Evolutionary conservation across 352 stramenopile species (phyloP).

Genomic region (Plasmopara halstedii): DNA sequence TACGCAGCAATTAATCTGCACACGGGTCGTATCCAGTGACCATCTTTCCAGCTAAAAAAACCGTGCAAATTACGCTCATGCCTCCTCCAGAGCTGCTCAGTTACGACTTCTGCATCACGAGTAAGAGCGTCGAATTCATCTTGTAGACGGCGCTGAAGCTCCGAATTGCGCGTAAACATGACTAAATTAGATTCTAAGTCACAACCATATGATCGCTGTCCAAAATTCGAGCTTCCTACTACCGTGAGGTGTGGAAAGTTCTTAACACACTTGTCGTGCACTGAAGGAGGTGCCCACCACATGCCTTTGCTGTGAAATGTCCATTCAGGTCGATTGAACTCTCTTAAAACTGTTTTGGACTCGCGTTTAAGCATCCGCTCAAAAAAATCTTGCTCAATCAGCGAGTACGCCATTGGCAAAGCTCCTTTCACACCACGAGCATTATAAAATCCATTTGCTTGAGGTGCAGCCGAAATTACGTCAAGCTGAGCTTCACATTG

Average conservation of each 20-base stretch:
- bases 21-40: slow-evolving; percentile 69
- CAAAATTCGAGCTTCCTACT: slow-evolving; percentile 76
- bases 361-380: slow-evolving; percentile 31
- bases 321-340: slow-evolving; percentile 61
- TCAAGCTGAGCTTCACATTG: slow-evolving; percentile 37
- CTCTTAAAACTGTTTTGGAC: slow-evolving; percentile 42
- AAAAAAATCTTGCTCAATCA: slow-evolving; percentile 80
- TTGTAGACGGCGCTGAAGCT: slow-evolving; percentile 37
- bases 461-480: slow-evolving; percentile 55
- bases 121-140: slow-evolving; percentile 49
- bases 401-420: slow-evolving; percentile 71
- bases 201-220: slow-evolving; percentile 62
- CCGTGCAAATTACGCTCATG: slow-evolving; percentile 46
- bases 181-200: slow-evolving; percentile 73
- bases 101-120: slow-evolving; percentile 44
- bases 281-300: slow-evolving; percentile 45
- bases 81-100: slow-evolving; percentile 51
- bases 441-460: slow-evolving; percentile 70
- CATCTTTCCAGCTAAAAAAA: slow-evolving; percentile 64
- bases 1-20: slow-evolving; percentile 57
- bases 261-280: background rate
- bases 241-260: slow-evolving; percentile 40
- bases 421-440: slow-evolving; percentile 62
- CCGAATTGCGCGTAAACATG: slow-evolving; percentile 44
- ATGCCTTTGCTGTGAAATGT: slow-evolving; percentile 85